Evolutionary conservation across 306 rosid species (phyloP).

Genomic region (Trichosanthes truncata): DNA sequence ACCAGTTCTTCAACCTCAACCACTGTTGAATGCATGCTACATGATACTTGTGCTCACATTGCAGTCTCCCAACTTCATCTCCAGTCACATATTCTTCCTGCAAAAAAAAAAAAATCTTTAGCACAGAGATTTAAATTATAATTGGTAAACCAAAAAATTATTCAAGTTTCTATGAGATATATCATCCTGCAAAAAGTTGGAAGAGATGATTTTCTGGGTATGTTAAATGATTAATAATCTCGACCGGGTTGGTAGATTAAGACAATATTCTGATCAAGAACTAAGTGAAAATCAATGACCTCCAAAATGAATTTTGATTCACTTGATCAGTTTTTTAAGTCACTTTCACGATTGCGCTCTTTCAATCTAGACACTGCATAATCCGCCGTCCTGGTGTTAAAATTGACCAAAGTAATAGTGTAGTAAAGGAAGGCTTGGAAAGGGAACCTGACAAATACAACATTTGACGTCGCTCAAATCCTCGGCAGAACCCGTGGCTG

Average conservation of each 20-base stretch:
- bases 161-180: neutral
- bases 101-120: neutral
- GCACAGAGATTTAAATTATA: neutral
- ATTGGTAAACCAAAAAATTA: neutral
- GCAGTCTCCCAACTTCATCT: conserved; percentile 67
- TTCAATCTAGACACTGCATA: neutral
- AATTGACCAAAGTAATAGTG: neutral
- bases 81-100: conserved; percentile 77
- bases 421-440: neutral
- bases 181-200: conserved; percentile 31
- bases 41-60: conserved; percentile 72
- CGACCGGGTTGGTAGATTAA: neutral
- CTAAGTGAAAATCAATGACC: neutral
- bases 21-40: conserved; percentile 65
- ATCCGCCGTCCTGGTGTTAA: neutral
- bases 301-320: neutral
- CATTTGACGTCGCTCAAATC: conserved; percentile 62
- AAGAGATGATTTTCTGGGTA: neutral
- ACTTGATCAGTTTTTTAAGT: neutral
- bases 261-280: neutral
- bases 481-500: conserved; percentile 22
- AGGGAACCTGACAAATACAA: conserved; percentile 82
- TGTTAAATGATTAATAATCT: neutral
- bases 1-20: conserved; percentile 90
- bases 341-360: neutral